These are phyloP conservation scores for Rhodotorula graminis DNA, from an alignment of 768 basidiomycete genomes.

Conservation along the genomic window DNA sequence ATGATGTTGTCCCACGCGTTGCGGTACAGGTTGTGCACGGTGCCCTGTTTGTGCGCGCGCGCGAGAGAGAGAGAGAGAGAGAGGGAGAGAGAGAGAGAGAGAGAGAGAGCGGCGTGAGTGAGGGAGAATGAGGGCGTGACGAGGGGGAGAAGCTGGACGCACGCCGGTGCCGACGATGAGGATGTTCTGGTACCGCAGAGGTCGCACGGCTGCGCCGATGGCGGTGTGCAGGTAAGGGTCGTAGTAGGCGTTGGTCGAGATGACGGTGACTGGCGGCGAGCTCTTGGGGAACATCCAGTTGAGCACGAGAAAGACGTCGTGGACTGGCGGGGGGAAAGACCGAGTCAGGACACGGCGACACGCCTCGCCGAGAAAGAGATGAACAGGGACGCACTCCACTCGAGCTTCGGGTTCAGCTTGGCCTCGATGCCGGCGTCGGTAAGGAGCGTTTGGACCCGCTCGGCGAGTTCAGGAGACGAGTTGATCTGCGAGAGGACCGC, in stretches of 20 bases:
- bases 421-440: conserved; percentile 27
- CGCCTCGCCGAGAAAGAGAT: too few species aligned
- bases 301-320: conserved; percentile 30
- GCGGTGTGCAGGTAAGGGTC: conserved; percentile 35
- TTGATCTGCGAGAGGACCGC: not conserved
- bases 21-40: conserved; percentile 37
- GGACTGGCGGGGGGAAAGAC: not conserved
- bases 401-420: conserved; percentile 29
- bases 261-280: conserved; percentile 25
- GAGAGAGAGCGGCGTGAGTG: not conserved
- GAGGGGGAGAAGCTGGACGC: too few species aligned
- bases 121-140: not conserved
- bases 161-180: conserved; percentile 36
- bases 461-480: conserved; percentile 22
- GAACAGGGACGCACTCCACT: conserved; percentile 23
- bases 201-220: conserved; percentile 35
- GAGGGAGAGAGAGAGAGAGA: too few species aligned
- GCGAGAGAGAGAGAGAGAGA: not conserved
- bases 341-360: not conserved
- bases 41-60: too few species aligned
- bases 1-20: conserved; percentile 35
- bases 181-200: conserved; percentile 28
- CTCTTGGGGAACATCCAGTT: conserved; percentile 39
- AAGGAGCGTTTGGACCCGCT: conserved; percentile 7
- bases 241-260: conserved; percentile 37